Evolutionary conservation across 164 flowering plant genomes (phyloP).

Genomic region (Nymphaea thermarum): DNA sequence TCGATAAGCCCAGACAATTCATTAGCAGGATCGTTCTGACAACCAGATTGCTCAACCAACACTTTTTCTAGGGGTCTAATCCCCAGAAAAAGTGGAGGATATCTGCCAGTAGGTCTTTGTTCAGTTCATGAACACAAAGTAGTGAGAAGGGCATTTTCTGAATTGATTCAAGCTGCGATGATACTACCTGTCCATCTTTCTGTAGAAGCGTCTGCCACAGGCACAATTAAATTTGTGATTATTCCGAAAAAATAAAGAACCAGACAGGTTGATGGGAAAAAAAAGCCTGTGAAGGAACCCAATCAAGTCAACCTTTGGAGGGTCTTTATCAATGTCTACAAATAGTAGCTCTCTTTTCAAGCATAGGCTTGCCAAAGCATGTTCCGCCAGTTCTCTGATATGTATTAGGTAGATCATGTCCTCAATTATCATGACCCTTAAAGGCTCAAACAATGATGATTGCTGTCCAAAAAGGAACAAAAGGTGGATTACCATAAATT

Average conservation of each 20-base stretch:
- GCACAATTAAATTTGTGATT: background rate
- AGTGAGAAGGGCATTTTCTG: background rate
- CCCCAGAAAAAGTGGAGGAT: background rate
- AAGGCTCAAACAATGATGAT: slow-evolving; percentile 37
- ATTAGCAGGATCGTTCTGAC: background rate
- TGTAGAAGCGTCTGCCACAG: background rate
- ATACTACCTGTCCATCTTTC: background rate
- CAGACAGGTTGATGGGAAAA: background rate
- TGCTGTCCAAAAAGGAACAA: slow-evolving; percentile 31
- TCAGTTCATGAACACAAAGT: background rate
- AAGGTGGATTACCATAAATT: too few species aligned
- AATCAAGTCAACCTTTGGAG: slow-evolving; percentile 54
- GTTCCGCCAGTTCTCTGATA: slow-evolving; percentile 43
- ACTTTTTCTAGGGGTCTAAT: background rate
- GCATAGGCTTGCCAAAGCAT: slow-evolving; percentile 41
- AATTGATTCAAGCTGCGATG: background rate
- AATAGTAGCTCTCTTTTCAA: slow-evolving; percentile 27
- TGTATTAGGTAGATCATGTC: slow-evolving; percentile 87
- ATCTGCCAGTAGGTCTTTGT: background rate
- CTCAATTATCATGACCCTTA: slow-evolving; percentile 74
- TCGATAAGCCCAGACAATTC: background rate
- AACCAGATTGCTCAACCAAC: background rate
- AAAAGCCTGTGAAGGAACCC: background rate
- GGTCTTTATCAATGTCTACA: slow-evolving; percentile 80
- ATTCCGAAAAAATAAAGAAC: background rate